Evolutionary conservation across 352 stramenopile species (phyloP).

Genomic region (Globisporangium abappressorium): DNA sequence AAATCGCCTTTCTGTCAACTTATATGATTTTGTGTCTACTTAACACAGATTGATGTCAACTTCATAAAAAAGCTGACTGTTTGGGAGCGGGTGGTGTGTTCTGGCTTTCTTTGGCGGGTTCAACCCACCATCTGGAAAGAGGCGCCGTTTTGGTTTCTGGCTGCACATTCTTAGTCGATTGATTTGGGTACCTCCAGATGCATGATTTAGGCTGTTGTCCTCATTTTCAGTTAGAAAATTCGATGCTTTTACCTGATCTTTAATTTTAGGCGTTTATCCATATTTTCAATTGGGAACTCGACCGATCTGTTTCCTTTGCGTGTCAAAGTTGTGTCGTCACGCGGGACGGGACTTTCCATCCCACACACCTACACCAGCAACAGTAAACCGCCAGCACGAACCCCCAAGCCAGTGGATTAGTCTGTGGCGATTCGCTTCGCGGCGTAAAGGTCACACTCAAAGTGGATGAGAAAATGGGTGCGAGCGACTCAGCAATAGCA

Average conservation of each 20-base stretch:
- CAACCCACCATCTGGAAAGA: not conserved
- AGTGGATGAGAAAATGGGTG: not conserved
- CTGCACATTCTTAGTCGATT: not conserved
- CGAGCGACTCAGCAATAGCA: not conserved
- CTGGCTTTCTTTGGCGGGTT: slow-evolving; percentile 6
- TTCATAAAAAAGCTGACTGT: not conserved
- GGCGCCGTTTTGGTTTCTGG: not conserved
- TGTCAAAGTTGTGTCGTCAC: not conserved
- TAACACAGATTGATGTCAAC: not conserved
- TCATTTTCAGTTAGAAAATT: not conserved
- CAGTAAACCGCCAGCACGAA: not conserved
- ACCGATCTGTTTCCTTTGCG: not conserved
- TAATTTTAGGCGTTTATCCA: not conserved
- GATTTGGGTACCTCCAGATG: not conserved
- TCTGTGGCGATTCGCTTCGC: not conserved
- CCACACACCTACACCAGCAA: not conserved
- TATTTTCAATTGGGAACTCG: not conserved
- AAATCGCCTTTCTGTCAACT: not conserved
- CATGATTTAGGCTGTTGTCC: not conserved
- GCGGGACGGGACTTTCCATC: not conserved
- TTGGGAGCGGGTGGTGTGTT: not conserved
- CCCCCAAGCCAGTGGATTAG: not conserved
- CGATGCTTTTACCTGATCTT: not conserved
- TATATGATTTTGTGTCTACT: not conserved
- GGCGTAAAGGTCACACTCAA: not conserved